Evolutionary conservation across 2,329 filamentous ascomycete genomes (phyloP).

Genomic region (Diaporthe humulicola): DNA sequence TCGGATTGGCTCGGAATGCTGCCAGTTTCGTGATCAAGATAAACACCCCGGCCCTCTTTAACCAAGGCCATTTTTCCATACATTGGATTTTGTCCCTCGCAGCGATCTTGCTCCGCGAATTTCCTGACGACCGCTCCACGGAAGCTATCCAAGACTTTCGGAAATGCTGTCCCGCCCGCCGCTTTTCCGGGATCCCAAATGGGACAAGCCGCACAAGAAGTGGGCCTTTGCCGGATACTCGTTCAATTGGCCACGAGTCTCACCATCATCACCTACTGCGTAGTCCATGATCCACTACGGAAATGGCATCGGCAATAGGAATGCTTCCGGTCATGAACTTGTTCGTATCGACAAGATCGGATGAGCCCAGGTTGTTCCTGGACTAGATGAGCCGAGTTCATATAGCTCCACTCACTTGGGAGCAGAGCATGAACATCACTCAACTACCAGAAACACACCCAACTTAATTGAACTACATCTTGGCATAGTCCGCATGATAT

Average conservation of each 20-base stretch:
- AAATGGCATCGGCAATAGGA: neutral
- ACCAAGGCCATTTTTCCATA: neutral
- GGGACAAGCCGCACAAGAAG: neutral
- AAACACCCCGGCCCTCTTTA: constrained; percentile 17
- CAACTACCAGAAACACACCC: neutral
- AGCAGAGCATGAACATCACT: neutral
- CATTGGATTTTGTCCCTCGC: neutral
- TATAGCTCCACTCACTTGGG: constrained; percentile 8
- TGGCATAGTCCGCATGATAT: neutral
- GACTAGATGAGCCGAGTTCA: neutral
- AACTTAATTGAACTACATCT: neutral
- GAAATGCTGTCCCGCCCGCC: neutral
- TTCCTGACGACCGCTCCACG: neutral
- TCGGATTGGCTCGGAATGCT: constrained; percentile 3
- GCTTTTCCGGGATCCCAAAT: constrained; percentile 1
- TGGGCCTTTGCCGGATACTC: constrained; percentile 2
- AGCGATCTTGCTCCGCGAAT: neutral
- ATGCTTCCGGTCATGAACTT: neutral
- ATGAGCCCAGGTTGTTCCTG: neutral
- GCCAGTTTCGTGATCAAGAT: neutral
- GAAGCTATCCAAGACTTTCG: neutral
- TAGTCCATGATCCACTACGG: neutral
- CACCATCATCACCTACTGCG: neutral
- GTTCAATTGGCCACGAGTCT: neutral
- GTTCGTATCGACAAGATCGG: neutral